Evolutionary conservation across 306 rosid species (phyloP).

Genomic region (Cicer chorassanicum): DNA sequence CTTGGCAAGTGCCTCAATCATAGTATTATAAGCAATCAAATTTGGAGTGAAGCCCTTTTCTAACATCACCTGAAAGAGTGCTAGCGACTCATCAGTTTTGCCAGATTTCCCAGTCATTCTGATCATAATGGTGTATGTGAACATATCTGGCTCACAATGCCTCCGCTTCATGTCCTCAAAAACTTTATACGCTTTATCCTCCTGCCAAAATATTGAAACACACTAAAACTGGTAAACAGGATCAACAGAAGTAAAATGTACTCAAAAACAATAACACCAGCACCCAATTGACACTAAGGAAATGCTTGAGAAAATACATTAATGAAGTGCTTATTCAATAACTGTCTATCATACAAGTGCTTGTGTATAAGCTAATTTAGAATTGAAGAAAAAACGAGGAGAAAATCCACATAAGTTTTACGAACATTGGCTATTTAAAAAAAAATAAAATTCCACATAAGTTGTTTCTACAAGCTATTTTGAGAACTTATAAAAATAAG

Average conservation of each 20-base stretch:
- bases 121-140: constrained; percentile 89
- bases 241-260: constrained; percentile 21
- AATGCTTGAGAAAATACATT: neutral
- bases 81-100: constrained; percentile 60
- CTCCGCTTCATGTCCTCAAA: constrained; percentile 86
- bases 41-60: constrained; percentile 66
- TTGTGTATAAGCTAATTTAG: neutral
- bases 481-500: neutral
- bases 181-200: constrained; percentile 69
- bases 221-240: constrained; percentile 41
- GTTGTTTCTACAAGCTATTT: neutral
- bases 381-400: neutral
- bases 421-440: neutral
- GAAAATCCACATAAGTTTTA: neutral
- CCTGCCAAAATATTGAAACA: constrained; percentile 63
- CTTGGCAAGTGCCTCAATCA: constrained; percentile 83
- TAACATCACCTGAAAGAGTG: constrained; percentile 70
- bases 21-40: constrained; percentile 77
- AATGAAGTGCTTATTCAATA: neutral
- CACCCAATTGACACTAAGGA: neutral
- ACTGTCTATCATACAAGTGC: neutral
- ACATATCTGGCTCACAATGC: constrained; percentile 83
- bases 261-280: constrained; percentile 22
- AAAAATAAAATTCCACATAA: neutral
- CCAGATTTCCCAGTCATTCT: constrained; percentile 80